Evolutionary conservation across 768 basidiomycete species (phyloP).

Genomic region (Mycena rosella): DNA sequence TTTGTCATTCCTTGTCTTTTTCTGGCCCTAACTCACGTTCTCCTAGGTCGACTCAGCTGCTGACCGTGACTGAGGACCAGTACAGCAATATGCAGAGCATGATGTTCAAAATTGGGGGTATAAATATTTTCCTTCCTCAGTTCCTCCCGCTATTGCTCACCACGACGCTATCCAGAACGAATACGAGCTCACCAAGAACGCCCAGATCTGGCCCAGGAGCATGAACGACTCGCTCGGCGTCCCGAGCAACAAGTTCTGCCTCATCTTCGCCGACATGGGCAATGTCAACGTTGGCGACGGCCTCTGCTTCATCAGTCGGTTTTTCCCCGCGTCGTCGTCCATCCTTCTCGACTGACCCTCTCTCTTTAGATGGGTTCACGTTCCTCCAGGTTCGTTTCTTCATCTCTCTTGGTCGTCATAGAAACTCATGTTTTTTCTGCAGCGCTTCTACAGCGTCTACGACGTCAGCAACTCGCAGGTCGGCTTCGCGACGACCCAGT

Average conservation of each 20-base stretch:
- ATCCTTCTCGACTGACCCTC: not conserved
- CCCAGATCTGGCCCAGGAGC: conserved; percentile 76
- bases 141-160: no score
- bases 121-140: conserved; percentile 34
- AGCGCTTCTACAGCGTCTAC: conserved; percentile 72
- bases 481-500: conserved; percentile 53
- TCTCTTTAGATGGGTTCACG: conserved; percentile 60
- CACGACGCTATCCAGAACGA: conserved; percentile 50
- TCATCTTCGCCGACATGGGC: conserved; percentile 67
- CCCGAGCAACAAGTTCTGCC: conserved; percentile 59
- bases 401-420: not conserved
- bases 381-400: conserved; percentile 53
- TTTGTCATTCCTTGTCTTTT: not conserved
- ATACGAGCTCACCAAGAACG: conserved; percentile 70
- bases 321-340: not conserved
- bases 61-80: conserved; percentile 64
- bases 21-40: not conserved
- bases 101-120: conserved; percentile 63
- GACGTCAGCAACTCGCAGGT: conserved; percentile 57
- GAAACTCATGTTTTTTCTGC: not conserved
- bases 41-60: conserved; percentile 61
- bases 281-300: conserved; percentile 58
- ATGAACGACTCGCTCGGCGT: conserved; percentile 71
- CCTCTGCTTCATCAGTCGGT: conserved; percentile 76
- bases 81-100: conserved; percentile 63